Evolutionary conservation across 202 grass and related monocot species (phyloP), one percentile per base, ranked within the genome.

Genomic region (Carex sylvatica): DNA sequence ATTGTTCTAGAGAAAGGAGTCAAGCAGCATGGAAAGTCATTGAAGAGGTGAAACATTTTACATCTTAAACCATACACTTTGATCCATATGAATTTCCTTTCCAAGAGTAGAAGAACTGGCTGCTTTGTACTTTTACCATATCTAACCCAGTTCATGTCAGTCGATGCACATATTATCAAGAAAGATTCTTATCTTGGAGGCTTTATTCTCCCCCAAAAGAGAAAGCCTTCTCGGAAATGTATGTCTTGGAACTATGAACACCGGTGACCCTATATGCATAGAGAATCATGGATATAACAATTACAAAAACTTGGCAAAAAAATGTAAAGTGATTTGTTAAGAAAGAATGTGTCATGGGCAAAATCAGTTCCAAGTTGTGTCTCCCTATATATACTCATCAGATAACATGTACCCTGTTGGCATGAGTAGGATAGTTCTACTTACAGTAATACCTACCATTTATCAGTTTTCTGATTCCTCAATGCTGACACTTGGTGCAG

Each of bases 1-100:
- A 95, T 88, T 98, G 95, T 80, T 98, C 95, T 64, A 98, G 92
- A 81, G 92, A 95, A 88, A 88, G 95, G 86, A 98, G 95, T 71
- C 87, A 90, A 55, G 86, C 84, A 82, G 87, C 95, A 61, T 98
- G 92, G 92, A 87, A 95, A 91, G 87, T 85, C 61, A 81, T 98
- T 78, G 90, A 98, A 38, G 92, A 98, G 90, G 95, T 95, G 85
- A 70, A 64, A 56, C 52, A 87, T 73, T 64, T 82, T 83, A 80
- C 8, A 23, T 67, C 42, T 59, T 9, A 10, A n/a, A 70, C 49
- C 86, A 16, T 79, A 49, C 51, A 79, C 51, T 80, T 65, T 80
- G 4, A 4, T 28, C 42, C 64, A 44, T 53, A 40, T 16, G 5
- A 28, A 49, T 52, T 24, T 10, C 40, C 20, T 49, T 73, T 36